Percentiles rank a stretch among this genome's conserved stretches.
Conservation (phyloP, 768 basidiomycete species). For the Pleurotus eryngii region DNA sequence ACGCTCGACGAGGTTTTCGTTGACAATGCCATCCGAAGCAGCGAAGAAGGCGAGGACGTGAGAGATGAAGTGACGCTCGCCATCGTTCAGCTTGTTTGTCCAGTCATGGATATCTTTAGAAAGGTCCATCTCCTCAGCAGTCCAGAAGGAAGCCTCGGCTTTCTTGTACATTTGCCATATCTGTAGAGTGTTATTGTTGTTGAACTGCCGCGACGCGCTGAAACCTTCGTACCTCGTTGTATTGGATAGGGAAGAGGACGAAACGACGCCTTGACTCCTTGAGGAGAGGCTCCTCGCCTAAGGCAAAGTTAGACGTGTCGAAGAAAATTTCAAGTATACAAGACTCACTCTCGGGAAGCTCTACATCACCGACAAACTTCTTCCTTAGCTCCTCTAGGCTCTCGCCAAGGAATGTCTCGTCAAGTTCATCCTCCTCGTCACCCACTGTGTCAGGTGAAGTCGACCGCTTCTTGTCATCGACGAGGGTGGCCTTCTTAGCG, state of each 20-base stretch:
- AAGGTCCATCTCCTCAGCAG: constrained; percentile 88
- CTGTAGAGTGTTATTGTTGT: constrained; percentile 33
- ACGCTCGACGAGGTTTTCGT: constrained; percentile 92
- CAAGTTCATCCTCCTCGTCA: constrained; percentile 10
- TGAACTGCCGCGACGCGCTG: background rate
- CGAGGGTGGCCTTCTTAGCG: constrained; percentile 1
- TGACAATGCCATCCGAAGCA: constrained; percentile 93
- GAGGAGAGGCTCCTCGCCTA: constrained; percentile 78
- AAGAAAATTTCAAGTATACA: background rate
- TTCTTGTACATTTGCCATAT: constrained; percentile 97
- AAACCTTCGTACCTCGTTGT: constrained; percentile 64
- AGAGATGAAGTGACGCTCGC: constrained; percentile 87
- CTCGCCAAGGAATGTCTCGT: constrained; percentile 12
- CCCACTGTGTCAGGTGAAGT: constrained; percentile 23
- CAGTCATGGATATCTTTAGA: constrained; percentile 85
- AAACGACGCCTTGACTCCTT: constrained; percentile 77
- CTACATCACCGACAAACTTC: constrained; percentile 56
- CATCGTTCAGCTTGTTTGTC: constrained; percentile 73
- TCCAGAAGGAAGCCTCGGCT: constrained; percentile 93
- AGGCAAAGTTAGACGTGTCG: background rate
- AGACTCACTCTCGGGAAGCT: constrained; percentile 43
- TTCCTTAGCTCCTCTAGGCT: constrained; percentile 35
- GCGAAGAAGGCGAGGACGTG: constrained; percentile 97
- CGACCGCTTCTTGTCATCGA: constrained; percentile 30
- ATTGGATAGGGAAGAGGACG: constrained; percentile 92